phyloP scores from a whole-genome alignment of 2,329 filamentous ascomycete species.

The Colletotrichum limetticola region DNA sequence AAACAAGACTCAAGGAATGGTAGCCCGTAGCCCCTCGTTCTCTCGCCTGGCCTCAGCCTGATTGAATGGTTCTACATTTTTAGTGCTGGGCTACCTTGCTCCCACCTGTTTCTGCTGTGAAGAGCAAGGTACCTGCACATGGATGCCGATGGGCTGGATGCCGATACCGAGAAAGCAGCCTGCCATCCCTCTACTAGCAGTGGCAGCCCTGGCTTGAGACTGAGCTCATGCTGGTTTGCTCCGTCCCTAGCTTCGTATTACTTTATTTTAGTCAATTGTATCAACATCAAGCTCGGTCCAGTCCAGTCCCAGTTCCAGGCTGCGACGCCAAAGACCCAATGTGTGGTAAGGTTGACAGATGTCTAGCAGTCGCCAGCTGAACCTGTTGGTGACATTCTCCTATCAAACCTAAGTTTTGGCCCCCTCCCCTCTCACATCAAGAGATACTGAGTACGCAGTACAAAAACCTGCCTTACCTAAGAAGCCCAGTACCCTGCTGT shows the following conservation, averaged over 20 bases:
- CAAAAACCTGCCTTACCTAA: too few relatives aligned
- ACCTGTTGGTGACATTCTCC: not conserved
- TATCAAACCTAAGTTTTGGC: not conserved
- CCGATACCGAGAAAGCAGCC: not conserved
- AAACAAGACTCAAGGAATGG: constrained; percentile 7
- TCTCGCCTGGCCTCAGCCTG: constrained; percentile 28
- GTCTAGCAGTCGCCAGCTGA: not conserved
- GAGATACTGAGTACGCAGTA: not conserved
- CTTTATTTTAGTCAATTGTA: constrained; percentile 3
- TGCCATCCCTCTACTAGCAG: not conserved
- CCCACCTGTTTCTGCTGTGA: constrained; percentile 6
- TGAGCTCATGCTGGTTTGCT: not conserved
- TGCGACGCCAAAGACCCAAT: not conserved
- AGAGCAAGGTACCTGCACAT: not conserved
- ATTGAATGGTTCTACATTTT: constrained; percentile 10
- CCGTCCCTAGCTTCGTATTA: not conserved
- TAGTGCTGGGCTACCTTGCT: constrained; percentile 11
- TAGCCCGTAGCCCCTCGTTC: constrained; percentile 27
- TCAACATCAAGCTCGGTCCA: not conserved
- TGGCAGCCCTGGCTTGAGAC: not conserved
- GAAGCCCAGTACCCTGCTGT: not conserved
- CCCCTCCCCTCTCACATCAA: not conserved
- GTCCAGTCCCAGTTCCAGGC: not conserved
- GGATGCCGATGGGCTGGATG: constrained; percentile 15
- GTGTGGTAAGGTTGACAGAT: not conserved